These are phyloP conservation scores for Delonix regia DNA, from an alignment of 306 rosid genomes.

Conservation along the genomic window DNA sequence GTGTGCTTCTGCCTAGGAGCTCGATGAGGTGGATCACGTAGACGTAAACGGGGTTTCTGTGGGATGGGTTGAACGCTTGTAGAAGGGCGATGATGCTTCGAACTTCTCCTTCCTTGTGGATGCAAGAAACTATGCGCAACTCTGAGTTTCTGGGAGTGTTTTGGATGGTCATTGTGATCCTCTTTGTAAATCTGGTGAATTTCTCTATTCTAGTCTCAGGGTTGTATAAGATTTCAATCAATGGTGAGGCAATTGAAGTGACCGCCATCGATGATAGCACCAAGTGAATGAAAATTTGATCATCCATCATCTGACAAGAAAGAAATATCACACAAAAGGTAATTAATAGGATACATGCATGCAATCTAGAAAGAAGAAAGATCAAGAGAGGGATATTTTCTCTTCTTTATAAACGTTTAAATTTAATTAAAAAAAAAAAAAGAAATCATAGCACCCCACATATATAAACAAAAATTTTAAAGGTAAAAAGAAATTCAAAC, in stretches of 20 bases:
- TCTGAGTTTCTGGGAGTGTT: neutral
- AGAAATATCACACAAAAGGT: too few species aligned
- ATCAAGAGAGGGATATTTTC: too few species aligned
- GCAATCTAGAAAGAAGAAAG: too few species aligned
- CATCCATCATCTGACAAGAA: slow-evolving; percentile 28
- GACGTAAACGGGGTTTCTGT: slow-evolving; percentile 26
- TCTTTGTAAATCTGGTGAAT: neutral
- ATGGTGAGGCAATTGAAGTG: slow-evolving; percentile 23
- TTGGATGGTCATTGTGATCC: slow-evolving; percentile 7
- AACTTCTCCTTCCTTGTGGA: slow-evolving; percentile 45
- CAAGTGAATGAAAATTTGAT: slow-evolving; percentile 21
- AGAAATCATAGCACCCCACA: too few species aligned
- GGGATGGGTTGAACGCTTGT: slow-evolving; percentile 35
- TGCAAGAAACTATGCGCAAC: slow-evolving; percentile 20
- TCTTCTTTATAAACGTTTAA: too few species aligned
- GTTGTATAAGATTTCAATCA: slow-evolving; percentile 5
- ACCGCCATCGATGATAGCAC: slow-evolving; percentile 20
- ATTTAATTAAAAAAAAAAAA: too few species aligned
- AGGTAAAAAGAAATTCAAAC: slow-evolving; percentile 32
- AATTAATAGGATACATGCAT: too few species aligned
- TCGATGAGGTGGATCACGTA: slow-evolving; percentile 37
- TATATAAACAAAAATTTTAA: too few species aligned
- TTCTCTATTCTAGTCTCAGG: neutral
- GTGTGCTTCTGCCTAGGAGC: slow-evolving; percentile 23
- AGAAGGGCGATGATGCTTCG: slow-evolving; percentile 36